phyloP scores from a whole-genome alignment of 192 early-diverging fungal species.

The Podila epicladia region DNA sequence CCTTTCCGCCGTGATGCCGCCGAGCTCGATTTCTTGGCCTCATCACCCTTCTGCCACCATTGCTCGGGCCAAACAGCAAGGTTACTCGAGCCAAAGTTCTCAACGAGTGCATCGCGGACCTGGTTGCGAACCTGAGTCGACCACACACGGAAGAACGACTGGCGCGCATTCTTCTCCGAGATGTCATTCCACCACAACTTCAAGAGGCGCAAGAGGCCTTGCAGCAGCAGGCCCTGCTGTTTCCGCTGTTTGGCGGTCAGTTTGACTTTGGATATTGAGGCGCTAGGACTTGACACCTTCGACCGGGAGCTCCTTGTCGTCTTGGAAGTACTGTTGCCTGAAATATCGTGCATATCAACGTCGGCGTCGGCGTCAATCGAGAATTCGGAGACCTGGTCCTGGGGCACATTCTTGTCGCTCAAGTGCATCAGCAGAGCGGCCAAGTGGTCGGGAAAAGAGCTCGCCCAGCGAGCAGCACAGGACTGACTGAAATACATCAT shows the following conservation, averaged over 20 bases:
- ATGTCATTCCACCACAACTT: constrained; percentile 19
- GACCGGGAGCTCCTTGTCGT: constrained; percentile 8
- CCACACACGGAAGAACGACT: constrained; percentile 24
- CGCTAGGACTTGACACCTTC: background rate
- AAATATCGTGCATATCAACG: constrained; percentile 17
- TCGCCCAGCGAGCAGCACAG: constrained; percentile 13
- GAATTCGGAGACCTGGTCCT: constrained; percentile 3
- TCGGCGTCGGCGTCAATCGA: constrained; percentile 5
- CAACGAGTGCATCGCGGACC: constrained; percentile 35
- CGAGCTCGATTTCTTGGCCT: background rate
- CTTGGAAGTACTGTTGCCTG: background rate
- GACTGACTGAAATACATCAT: constrained; percentile 32
- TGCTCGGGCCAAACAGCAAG: constrained; percentile 47
- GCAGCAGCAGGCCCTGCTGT: constrained; percentile 24
- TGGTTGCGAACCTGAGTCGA: constrained; percentile 13
- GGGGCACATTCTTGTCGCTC: constrained; percentile 27
- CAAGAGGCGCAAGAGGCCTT: constrained; percentile 10
- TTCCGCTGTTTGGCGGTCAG: constrained; percentile 31
- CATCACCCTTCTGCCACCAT: constrained; percentile 17
- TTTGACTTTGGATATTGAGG: constrained; percentile 9
- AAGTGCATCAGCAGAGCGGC: constrained; percentile 19
- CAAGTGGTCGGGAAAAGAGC: constrained; percentile 25
- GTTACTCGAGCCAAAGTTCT: constrained; percentile 43
- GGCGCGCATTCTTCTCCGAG: background rate
- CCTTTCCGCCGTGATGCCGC: background rate